Base-by-base conservation (phyloP, 208 protist genomes). In the Tetramitus jugosus region DNA sequence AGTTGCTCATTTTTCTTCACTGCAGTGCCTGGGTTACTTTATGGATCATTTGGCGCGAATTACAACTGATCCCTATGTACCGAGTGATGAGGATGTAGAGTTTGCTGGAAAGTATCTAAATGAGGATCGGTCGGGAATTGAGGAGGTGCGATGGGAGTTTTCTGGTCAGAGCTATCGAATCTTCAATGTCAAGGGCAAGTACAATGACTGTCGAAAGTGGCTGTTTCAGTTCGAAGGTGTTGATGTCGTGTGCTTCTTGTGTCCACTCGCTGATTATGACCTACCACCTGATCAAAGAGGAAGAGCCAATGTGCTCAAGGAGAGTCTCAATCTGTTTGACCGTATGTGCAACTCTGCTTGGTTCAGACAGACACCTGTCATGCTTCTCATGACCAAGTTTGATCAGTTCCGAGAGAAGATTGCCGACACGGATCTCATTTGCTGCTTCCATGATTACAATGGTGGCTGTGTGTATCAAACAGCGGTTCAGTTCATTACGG, bases 231-330 rank as follows among this genome's bases (percentile, higher is more conserved):
- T 68, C 14, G 13, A 68, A 68, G 62, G 62, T n/a, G 62, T 68
- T 8, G 62, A 68, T 43, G 42, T 68, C 29, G 62, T 68, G 8
- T 23, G 39, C 4, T 68, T 43, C 29, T 7, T 68, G 6, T 68
- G 62, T 68, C 62, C 62, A 42, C 39, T 68, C 29, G 62, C 35
- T 43, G 62, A 68, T 68, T 68, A n/a, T 68, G 62, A 68, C 33
- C 4, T 43, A n/a, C 3, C n/a, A n/a, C 62, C 62, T 31, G 10
- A 4, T 29, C 7, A 31, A 43, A 0, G 29, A 0, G 31, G 29
- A 23, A 43, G 35, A 68, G 1, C 39, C 4, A 68, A 68, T 43
- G n/a, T 68, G 4, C 35, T 68, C 3, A 3, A 13, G 2, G 62
- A 68, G 29, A 68, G 62, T 43, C 42, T 68, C 8, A n/a, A 40